Base-by-base conservation (phyloP, 257 asterid species). In the Gentiana straminea region DNA sequence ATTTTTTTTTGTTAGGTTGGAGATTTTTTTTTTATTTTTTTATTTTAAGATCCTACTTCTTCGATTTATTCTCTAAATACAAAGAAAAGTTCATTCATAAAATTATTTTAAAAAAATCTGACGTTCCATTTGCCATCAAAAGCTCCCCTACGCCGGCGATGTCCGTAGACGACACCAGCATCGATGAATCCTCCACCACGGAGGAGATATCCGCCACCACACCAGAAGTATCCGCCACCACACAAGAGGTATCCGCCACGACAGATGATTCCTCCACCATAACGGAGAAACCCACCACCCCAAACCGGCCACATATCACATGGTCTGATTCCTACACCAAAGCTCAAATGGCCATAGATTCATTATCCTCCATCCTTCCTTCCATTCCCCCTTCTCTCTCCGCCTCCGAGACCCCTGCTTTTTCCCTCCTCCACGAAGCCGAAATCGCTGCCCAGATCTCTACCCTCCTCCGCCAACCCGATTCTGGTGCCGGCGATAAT, bases 321-420 rank as follows among this genome's bases (percentile, higher is more conserved):
- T 91, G 96, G 95, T 75, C 84, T 3, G 98, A 86, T 64, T 71
- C 96, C 1, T 82, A 60, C 73, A 58, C 84, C 74, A 83, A 86
- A 65, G 82, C 81, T 50, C 73, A 72, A 43, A 38, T 24, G n/a
- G 89, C 86, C 66, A 71, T 84, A 5, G 78, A 84, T 10, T 55
- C 87, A 54, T 90, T 91, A 47, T 32, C 84, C 34, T 36, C 86
- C 70, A 73, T 87, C 70, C 77, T 90, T 71, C 82, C 81, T 3
- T 13, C 60, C 57, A 59, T 80, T 62, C 89, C 95, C 0, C 66
- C 70, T 0, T 45, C 70, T 8, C 79, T 91, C 52, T 48, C 82
- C 49, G 54, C 89, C 51, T 79, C 89, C 38, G 92, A 84, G 37
- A 64, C 80, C 48, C 95, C 96, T 10, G 89, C 92, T n/a, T 4